Evolutionary conservation across 768 basidiomycete species (phyloP).

Genomic region (Lenzites betulinus): DNA sequence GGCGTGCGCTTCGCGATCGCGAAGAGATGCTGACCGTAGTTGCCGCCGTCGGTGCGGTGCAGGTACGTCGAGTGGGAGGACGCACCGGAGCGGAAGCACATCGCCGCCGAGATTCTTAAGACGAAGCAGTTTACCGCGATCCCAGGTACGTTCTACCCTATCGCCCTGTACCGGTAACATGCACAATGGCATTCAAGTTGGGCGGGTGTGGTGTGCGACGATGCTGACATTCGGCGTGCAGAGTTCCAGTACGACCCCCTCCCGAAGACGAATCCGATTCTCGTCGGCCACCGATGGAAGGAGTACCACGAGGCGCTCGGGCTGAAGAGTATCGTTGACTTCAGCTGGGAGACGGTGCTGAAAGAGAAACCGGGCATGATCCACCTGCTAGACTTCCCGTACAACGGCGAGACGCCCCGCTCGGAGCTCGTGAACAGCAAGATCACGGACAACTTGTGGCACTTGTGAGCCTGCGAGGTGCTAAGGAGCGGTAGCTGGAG

Average conservation of each 20-base stretch:
- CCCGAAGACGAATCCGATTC: conserved; percentile 51
- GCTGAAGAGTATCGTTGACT: conserved; percentile 45
- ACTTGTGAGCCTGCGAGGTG: conserved; percentile 42
- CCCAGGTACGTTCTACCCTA: conserved; percentile 36
- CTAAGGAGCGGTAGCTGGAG: not conserved
- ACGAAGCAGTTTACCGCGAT: conserved; percentile 41
- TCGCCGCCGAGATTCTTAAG: conserved; percentile 43
- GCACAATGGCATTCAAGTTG: too few species aligned
- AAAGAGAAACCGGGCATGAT: conserved; percentile 53
- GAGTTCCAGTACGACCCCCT: conserved; percentile 53
- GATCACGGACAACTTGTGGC: conserved; percentile 50
- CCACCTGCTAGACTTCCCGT: conserved; percentile 56
- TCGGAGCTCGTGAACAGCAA: conserved; percentile 45
- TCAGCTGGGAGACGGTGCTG: conserved; percentile 53
- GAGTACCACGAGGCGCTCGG: conserved; percentile 54
- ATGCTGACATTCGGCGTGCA: conserved; percentile 15
- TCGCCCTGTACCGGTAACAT: not conserved
- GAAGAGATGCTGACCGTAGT: not conserved
- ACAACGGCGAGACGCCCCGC: conserved; percentile 54
- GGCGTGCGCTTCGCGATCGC: not conserved
- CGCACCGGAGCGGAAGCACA: conserved; percentile 44
- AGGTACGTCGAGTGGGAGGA: conserved; percentile 55
- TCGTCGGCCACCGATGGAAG: conserved; percentile 54
- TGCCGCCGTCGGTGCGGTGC: not conserved
- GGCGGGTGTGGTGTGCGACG: too few species aligned